Evolutionary conservation across 768 basidiomycete species (phyloP).

Genomic region (Calvatia gigantea): DNA sequence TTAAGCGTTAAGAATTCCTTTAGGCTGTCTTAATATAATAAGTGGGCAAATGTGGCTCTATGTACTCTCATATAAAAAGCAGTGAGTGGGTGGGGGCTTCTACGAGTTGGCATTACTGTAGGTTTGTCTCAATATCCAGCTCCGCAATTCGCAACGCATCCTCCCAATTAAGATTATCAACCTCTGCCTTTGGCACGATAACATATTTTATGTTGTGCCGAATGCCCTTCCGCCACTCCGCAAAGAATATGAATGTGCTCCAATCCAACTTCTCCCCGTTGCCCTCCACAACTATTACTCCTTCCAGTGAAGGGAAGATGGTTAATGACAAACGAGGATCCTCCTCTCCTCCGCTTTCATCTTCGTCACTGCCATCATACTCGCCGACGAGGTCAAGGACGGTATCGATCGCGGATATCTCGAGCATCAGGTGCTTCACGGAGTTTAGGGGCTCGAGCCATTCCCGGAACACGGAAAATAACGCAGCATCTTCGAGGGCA

Average conservation of each 20-base stretch:
- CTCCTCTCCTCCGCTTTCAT: neutral
- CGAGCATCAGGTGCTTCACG: neutral
- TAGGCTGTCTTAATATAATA: too few relatives aligned
- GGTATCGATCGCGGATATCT: neutral
- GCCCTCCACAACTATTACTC: neutral
- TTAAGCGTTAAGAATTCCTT: too few relatives aligned
- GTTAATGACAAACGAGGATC: neutral
- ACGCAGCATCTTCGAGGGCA: neutral
- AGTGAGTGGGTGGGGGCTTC: too few relatives aligned
- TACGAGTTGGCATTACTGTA: neutral
- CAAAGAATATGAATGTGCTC: neutral
- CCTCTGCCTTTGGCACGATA: neutral
- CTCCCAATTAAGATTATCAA: neutral
- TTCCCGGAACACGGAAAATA: neutral
- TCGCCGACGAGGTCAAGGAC: neutral
- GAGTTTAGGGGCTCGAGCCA: neutral
- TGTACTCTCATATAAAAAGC: too few relatives aligned
- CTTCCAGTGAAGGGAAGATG: neutral
- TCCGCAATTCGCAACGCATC: neutral
- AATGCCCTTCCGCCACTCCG: neutral
- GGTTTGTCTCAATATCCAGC: neutral
- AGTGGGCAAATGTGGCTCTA: too few relatives aligned
- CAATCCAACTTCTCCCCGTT: neutral
- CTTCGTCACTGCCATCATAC: neutral
- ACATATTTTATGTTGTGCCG: neutral